Conservation (phyloP, 2,329 filamentous ascomycete species). For the Monilinia polystroma region DNA sequence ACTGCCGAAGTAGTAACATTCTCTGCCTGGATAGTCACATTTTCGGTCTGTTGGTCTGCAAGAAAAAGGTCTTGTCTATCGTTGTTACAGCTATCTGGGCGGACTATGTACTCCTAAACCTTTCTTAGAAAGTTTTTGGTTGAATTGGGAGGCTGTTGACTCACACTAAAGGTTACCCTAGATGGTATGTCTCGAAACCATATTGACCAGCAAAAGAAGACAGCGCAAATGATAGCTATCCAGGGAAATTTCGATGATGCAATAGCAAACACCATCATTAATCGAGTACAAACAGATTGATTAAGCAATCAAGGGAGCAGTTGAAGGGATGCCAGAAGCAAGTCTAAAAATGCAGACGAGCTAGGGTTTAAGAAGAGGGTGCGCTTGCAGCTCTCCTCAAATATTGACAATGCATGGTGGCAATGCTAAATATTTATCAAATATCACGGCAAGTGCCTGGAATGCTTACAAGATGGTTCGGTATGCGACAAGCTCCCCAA, state of each 20-base stretch:
- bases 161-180: not conserved
- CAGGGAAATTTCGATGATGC: slow-evolving; percentile 6
- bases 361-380: not conserved
- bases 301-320: not conserved
- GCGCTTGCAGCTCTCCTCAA: not conserved
- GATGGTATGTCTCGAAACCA: not conserved
- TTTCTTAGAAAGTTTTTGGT: not conserved
- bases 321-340: not conserved
- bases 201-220: not conserved
- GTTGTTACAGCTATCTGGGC: not conserved
- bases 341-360: not conserved
- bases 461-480: not conserved
- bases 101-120: not conserved
- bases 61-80: not conserved
- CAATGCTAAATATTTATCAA: no score
- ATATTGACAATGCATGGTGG: not conserved
- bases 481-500: not conserved
- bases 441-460: not conserved
- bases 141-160: not conserved
- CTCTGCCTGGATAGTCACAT: not conserved
- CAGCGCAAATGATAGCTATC: slow-evolving; percentile 1
- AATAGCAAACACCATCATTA: slow-evolving; percentile 5
- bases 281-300: not conserved
- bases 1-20: not conserved
- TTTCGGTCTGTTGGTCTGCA: not conserved